Percentiles rank a stretch among this genome's conserved stretches.
Evolutionary conservation across 1,284 basidiomycete genomes (phyloP).

Genomic region (Tilletia caries): DNA sequence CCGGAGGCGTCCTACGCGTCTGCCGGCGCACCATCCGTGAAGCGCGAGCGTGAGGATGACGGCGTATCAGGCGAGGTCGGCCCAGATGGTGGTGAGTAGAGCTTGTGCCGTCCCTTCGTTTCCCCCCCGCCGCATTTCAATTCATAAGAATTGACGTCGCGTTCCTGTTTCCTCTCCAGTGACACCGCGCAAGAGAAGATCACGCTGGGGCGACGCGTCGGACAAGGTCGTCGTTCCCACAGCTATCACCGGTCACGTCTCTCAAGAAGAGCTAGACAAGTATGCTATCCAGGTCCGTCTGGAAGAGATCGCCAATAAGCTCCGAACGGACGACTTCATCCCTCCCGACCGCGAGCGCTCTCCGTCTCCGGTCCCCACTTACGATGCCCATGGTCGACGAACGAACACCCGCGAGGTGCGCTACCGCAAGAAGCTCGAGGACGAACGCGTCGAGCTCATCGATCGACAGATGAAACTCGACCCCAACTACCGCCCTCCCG

Average conservation of each 20-base stretch:
- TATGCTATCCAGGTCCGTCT: constrained; percentile 61
- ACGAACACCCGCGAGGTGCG: constrained; percentile 98
- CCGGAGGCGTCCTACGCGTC: constrained; percentile 8
- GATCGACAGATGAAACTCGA: constrained; percentile 96
- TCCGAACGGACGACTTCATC: constrained; percentile 87
- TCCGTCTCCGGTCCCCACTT: constrained; percentile 92
- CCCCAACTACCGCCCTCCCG: constrained; percentile 91
- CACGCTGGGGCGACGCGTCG: constrained; percentile 48
- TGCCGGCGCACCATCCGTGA: constrained; percentile 18
- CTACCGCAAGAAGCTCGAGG: constrained; percentile 95
- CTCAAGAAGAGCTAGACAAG: constrained; percentile 45
- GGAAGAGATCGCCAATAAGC: constrained; percentile 94
- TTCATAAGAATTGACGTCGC: too few relatives aligned
- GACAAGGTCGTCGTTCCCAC: constrained; percentile 41
- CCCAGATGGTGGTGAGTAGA: not conserved
- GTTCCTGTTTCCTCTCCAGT: not conserved
- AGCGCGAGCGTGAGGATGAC: constrained; percentile 20
- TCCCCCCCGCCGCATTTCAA: too few relatives aligned
- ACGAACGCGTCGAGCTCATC: constrained; percentile 87
- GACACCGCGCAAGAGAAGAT: constrained; percentile 48
- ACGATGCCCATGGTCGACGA: constrained; percentile 91
- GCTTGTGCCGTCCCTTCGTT: too few relatives aligned
- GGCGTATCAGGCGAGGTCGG: constrained; percentile 22
- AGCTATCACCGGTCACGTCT: constrained; percentile 41
- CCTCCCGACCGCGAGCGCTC: constrained; percentile 93